These are phyloP conservation scores for Kodamaea suecica DNA, from an alignment of 1,139 yeast genomes.

Conservation along the genomic window DNA sequence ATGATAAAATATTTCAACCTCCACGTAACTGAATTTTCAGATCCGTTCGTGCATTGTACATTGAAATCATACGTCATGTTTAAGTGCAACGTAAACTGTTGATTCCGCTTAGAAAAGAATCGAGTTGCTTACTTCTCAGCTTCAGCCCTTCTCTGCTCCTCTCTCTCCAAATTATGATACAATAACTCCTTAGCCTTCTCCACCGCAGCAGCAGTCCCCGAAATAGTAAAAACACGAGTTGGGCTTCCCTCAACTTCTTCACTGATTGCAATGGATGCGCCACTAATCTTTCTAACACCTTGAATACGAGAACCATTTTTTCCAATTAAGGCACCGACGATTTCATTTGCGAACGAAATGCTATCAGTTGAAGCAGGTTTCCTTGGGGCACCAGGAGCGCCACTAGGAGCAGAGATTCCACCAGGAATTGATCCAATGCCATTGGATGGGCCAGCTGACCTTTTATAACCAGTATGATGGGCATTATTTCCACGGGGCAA, in stretches of 20 bases:
- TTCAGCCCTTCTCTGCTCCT: conserved; percentile 63
- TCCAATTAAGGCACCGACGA: conserved; percentile 91
- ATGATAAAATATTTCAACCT: no score
- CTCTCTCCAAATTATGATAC: conserved; percentile 74
- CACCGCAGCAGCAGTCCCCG: conserved; percentile 62
- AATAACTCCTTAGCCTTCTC: conserved; percentile 68
- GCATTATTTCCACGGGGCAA: conserved; percentile 45
- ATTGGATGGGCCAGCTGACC: background rate
- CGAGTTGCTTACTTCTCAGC: conserved; percentile 14
- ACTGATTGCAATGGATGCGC: conserved; percentile 78
- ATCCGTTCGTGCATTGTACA: no score
- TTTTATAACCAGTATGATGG: conserved; percentile 1
- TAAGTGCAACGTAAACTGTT: no score
- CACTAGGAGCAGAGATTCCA: background rate
- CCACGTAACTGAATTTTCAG: no score
- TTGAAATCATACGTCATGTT: no score
- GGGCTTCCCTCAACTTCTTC: conserved; percentile 63
- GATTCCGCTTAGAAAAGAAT: no score
- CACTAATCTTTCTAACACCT: conserved; percentile 77
- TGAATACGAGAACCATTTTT: conserved; percentile 83
- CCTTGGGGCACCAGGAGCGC: conserved; percentile 18
- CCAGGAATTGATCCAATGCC: background rate
- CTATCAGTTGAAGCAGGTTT: conserved; percentile 4
- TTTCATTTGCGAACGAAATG: conserved; percentile 62
- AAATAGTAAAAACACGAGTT: conserved; percentile 70